phyloP scores from a whole-genome alignment of 306 rosid genomes.

The Senna siamea region DNA sequence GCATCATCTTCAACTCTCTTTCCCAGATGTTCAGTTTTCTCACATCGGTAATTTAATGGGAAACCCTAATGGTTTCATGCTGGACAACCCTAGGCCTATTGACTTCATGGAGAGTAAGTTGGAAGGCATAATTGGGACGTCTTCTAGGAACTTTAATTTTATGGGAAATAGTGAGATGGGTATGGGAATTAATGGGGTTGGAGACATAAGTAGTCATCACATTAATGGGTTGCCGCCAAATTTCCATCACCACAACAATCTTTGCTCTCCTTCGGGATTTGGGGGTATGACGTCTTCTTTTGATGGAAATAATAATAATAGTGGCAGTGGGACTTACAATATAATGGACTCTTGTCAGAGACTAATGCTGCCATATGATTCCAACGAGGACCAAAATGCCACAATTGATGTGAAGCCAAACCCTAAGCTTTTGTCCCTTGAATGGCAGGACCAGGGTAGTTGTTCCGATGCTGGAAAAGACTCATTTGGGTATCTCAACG shows the following conservation, averaged over 20 bases:
- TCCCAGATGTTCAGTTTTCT: slow-evolving; percentile 68
- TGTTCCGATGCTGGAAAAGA: slow-evolving; percentile 72
- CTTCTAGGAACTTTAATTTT: slow-evolving; percentile 56
- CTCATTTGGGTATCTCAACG: slow-evolving; percentile 63
- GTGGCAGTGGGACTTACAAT: slow-evolving; percentile 28
- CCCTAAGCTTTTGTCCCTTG: slow-evolving; percentile 74
- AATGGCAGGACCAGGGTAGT: slow-evolving; percentile 88
- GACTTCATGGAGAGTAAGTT: slow-evolving; percentile 82
- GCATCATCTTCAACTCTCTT: slow-evolving; percentile 73
- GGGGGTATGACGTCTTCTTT: slow-evolving; percentile 60
- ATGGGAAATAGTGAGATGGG: slow-evolving; percentile 57
- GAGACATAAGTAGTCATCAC: slow-evolving; percentile 36
- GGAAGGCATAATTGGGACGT: slow-evolving; percentile 47
- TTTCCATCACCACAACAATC: slow-evolving; percentile 56
- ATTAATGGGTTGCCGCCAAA: slow-evolving; percentile 36
- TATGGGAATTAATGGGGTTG: slow-evolving; percentile 43
- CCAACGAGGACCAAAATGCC: slow-evolving; percentile 44
- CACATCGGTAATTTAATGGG: slow-evolving; percentile 58
- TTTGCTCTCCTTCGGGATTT: slow-evolving; percentile 51
- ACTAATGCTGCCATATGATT: slow-evolving; percentile 70
- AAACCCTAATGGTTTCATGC: slow-evolving; percentile 49
- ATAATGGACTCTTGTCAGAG: slow-evolving; percentile 76
- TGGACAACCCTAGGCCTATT: slow-evolving; percentile 61
- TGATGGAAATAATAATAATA: slow-evolving; percentile 42
- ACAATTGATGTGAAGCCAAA: slow-evolving; percentile 84